Evolutionary conservation across 1,139 yeast genomes (phyloP).

Genomic region (Magnusiomyces suaveolens): DNA sequence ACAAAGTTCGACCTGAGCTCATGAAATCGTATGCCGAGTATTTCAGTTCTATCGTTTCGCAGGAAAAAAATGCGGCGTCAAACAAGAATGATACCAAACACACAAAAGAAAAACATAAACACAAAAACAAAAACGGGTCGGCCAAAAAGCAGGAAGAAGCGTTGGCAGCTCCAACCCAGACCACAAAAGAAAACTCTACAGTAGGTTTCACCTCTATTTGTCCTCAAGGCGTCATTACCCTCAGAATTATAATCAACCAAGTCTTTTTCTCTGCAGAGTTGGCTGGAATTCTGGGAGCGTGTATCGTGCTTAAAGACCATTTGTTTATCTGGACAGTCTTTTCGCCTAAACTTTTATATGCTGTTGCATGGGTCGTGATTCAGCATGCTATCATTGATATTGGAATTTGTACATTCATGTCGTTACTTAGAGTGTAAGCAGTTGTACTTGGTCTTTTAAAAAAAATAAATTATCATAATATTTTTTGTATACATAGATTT

Average conservation of each 20-base stretch:
- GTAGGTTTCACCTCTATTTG: conserved; percentile 6
- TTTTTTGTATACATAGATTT: not conserved
- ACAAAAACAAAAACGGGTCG: not conserved
- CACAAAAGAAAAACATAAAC: conserved; percentile 1
- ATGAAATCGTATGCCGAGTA: conserved; percentile 3
- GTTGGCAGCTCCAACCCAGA: not conserved
- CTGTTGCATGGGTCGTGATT: conserved; percentile 57
- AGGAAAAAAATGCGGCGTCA: not conserved
- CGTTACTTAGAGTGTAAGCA: conserved; percentile 1
- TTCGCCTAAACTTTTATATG: conserved; percentile 80
- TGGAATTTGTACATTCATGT: conserved; percentile 8
- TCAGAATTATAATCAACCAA: conserved; percentile 29
- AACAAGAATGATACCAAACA: conserved; percentile 3
- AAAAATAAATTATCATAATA: not conserved
- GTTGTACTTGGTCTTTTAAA: not conserved
- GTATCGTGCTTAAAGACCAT: conserved; percentile 69
- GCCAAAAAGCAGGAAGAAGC: conserved; percentile 1
- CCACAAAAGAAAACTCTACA: too few relatives aligned
- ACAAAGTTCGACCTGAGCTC: conserved; percentile 17
- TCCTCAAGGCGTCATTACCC: conserved; percentile 23
- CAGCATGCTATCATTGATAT: conserved; percentile 26
- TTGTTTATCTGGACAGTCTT: conserved; percentile 95
- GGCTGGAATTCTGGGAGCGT: conserved; percentile 51
- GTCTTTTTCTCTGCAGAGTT: conserved; percentile 55
- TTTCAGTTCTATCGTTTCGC: not conserved